A percentile compares a stretch with the other conserved stretches of the same genome.
phyloP scores from a whole-genome alignment of 495 filamentous ascomycete genomes.

The Viridothelium virens region DNA sequence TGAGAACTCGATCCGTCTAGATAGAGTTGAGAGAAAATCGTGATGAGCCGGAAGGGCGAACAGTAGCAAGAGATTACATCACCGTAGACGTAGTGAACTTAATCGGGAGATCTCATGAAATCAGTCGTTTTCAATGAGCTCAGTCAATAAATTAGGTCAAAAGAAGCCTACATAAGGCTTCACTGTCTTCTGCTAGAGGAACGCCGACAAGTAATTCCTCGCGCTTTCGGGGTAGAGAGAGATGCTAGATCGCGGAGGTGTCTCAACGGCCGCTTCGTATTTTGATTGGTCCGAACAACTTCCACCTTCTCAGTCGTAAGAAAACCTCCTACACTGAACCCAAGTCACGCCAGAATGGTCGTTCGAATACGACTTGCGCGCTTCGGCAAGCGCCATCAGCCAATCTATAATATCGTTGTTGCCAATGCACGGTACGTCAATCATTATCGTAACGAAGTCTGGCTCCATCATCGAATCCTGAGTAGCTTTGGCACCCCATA shows the following conservation, averaged over 20 bases:
- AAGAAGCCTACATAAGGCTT: neutral
- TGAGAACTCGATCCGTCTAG: neutral
- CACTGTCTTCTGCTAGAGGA: neutral
- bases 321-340: neutral
- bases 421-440: conserved; percentile 75
- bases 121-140: no score
- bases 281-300: neutral
- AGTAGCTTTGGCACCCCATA: no score
- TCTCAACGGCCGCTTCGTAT: neutral
- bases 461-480: no score
- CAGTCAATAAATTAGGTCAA: no score
- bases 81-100: neutral
- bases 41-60: neutral
- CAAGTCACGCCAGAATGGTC: conserved; percentile 58
- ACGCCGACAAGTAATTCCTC: no score
- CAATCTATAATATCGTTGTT: conserved; percentile 96
- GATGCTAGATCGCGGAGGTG: neutral
- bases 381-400: conserved; percentile 77
- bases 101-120: neutral
- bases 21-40: neutral
- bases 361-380: conserved; percentile 86
- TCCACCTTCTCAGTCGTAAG: neutral
- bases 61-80: conserved; percentile 2
- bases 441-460: neutral
- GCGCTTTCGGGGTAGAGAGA: neutral